Evolutionary conservation across 208 protist genomes (phyloP).

Genomic region (Leishmania martiniquensis): DNA sequence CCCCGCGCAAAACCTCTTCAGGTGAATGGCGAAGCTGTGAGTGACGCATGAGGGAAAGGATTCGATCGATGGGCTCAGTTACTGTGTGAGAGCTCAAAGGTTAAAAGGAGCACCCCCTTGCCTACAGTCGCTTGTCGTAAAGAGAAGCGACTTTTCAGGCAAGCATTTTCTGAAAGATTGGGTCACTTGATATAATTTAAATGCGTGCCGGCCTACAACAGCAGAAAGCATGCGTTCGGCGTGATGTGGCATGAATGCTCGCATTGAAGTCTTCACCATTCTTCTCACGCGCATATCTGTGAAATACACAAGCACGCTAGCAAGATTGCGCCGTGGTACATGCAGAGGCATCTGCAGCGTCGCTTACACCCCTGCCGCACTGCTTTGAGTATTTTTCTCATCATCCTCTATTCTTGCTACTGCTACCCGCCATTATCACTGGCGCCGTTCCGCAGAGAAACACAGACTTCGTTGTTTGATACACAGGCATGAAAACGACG

Average conservation of each 20-base stretch:
- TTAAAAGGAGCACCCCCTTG: background rate
- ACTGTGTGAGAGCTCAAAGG: background rate
- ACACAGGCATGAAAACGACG: background rate
- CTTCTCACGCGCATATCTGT: no score
- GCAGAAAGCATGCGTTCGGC: background rate
- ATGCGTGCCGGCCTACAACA: no score
- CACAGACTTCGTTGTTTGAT: background rate
- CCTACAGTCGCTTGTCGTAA: background rate
- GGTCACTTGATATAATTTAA: no score
- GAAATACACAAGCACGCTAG: background rate
- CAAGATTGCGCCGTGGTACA: background rate
- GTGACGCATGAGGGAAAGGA: no score
- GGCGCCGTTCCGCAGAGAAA: no score
- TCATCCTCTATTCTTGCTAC: background rate
- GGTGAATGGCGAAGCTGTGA: background rate
- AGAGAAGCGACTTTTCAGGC: no score
- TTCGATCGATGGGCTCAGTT: no score
- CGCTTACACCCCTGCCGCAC: background rate
- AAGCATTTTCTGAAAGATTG: no score
- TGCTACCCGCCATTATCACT: background rate
- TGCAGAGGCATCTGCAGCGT: background rate
- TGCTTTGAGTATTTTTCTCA: background rate
- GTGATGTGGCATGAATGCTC: background rate
- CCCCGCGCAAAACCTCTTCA: background rate
- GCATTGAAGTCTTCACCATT: background rate